phyloP scores from a whole-genome alignment of 169 alveolate genomes.

The Blepharisma undulans region DNA sequence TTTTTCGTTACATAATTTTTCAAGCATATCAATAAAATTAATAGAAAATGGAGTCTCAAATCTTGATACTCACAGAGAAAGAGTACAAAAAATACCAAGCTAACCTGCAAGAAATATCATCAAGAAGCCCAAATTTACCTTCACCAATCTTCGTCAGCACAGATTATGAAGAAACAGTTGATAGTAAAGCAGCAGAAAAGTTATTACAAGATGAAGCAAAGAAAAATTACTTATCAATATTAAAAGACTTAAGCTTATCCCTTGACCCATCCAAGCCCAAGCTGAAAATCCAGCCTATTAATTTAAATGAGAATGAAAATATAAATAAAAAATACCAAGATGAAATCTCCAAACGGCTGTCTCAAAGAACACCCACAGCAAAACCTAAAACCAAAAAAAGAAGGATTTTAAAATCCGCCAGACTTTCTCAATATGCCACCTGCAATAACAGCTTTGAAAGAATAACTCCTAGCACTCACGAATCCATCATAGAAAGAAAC shows the following conservation, averaged over 20 bases:
- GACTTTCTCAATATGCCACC: neutral
- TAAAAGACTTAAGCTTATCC: neutral
- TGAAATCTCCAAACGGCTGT: neutral
- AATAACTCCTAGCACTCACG: neutral
- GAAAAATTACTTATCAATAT: neutral
- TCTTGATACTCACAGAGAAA: neutral
- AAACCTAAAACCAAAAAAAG: neutral
- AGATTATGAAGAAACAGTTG: neutral
- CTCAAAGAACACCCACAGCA: neutral
- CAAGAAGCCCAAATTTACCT: neutral
- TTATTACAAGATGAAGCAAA: neutral
- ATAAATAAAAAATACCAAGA: neutral
- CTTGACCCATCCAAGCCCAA: neutral
- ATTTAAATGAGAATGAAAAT: neutral
- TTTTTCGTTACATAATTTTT: neutral
- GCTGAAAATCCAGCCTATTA: neutral
- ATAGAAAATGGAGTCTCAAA: neutral
- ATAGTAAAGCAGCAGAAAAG: neutral
- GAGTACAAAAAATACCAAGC: neutral
- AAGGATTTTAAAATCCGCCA: neutral
- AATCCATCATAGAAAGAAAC: neutral
- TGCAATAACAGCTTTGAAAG: neutral
- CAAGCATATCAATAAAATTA: neutral
- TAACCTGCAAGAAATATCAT: neutral
- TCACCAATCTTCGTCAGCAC: neutral